Conservation (phyloP, 2,329 filamentous ascomycete species). For the Neofusicoccum sp. region DNA sequence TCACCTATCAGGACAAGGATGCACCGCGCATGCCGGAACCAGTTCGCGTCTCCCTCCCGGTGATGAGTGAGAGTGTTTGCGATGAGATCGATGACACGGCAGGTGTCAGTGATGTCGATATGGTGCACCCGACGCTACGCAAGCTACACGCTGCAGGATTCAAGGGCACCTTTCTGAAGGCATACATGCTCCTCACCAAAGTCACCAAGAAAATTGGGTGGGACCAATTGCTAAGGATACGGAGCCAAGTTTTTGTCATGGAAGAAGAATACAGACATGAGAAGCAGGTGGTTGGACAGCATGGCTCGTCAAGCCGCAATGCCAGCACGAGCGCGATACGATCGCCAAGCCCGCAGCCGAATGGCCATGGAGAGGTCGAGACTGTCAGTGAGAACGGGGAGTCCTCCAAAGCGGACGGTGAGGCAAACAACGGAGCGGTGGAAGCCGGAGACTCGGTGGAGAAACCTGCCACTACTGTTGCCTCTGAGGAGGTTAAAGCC, state of each 20-base stretch:
- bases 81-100: slow-evolving; percentile 96
- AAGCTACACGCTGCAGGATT: slow-evolving; percentile 87
- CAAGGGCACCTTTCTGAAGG: slow-evolving; percentile 93
- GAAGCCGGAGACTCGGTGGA: slow-evolving; percentile 59
- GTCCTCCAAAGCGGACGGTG: slow-evolving; percentile 29
- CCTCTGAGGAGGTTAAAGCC: slow-evolving; percentile 75
- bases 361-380: slow-evolving; percentile 43
- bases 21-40: slow-evolving; percentile 93
- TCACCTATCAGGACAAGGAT: slow-evolving; percentile 99
- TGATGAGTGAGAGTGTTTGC: slow-evolving; percentile 83
- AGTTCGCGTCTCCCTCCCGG: slow-evolving; percentile 81
- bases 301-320: slow-evolving; percentile 62
- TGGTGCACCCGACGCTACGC: slow-evolving; percentile 82
- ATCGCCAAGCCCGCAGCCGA: slow-evolving; percentile 57
- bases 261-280: slow-evolving; percentile 97
- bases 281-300: slow-evolving; percentile 59
- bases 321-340: slow-evolving; percentile 79
- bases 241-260: slow-evolving; percentile 98
- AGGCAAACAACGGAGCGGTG: slow-evolving; percentile 32
- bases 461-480: slow-evolving; percentile 77
- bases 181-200: slow-evolving; percentile 90
- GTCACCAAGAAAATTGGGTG: slow-evolving; percentile 97
- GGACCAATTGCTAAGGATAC: slow-evolving; percentile 92
- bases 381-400: slow-evolving; percentile 34
- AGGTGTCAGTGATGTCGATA: slow-evolving; percentile 73